These are phyloP conservation scores for Apiotrichum mycotoxinovorans DNA, from an alignment of 1,284 basidiomycete genomes.

Conservation along the genomic window DNA sequence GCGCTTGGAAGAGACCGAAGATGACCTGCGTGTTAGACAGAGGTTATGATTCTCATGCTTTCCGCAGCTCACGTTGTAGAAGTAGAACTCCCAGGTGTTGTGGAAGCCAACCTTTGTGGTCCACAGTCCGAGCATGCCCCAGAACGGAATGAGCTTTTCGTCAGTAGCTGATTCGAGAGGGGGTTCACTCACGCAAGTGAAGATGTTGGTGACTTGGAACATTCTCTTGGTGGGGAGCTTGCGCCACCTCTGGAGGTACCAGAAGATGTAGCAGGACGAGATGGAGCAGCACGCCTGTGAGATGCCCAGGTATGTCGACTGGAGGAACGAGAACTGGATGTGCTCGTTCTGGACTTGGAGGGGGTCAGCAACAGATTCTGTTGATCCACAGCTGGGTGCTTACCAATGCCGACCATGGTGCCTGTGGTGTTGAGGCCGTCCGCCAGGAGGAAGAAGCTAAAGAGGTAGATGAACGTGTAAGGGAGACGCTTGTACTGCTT, in stretches of 20 bases:
- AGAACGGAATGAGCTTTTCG: constrained; percentile 59
- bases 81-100: constrained; percentile 78
- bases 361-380: too few relatives aligned
- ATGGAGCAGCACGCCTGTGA: constrained; percentile 69
- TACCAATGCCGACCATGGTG: constrained; percentile 15
- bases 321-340: constrained; percentile 66
- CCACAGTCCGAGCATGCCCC: constrained; percentile 84
- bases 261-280: constrained; percentile 58
- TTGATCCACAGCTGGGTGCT: too few relatives aligned
- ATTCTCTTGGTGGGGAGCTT: constrained; percentile 55
- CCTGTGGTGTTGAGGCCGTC: constrained; percentile 30
- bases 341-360: constrained; percentile 63
- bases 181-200: constrained; percentile 54
- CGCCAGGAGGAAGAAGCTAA: constrained; percentile 66
- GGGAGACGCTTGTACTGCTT: constrained; percentile 59
- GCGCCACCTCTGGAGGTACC: constrained; percentile 73
- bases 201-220: constrained; percentile 70
- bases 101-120: constrained; percentile 70
- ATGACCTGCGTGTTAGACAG: constrained; percentile 55
- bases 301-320: constrained; percentile 72
- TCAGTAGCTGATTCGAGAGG: neutral
- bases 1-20: constrained; percentile 75
- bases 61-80: constrained; percentile 48
- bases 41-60: neutral
- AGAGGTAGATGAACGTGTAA: constrained; percentile 70